Base-by-base conservation (phyloP, 345 rosid species). In the Heritiera fomes region DNA sequence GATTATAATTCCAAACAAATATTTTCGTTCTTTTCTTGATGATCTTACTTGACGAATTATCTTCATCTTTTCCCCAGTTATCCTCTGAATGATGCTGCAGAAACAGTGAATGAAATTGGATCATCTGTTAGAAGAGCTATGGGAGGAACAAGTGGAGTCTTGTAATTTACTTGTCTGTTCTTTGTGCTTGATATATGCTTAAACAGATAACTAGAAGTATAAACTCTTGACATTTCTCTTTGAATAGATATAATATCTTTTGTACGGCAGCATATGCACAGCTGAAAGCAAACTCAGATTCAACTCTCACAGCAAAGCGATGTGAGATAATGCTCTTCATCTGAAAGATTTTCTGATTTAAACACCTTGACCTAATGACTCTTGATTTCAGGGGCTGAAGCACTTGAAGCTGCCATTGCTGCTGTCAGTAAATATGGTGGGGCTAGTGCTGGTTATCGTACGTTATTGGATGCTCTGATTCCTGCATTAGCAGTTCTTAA, bases 101-200 rank as follows among this genome's bases (percentile, higher is more conserved):
- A 95, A 87, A 95, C 98, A 66, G 87, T 93, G 52, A 89, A 89
- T 67, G 97, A 95, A 83, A 95, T 95, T 77, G 97, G 97, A 76
- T 88, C 92, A 78, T 87, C 99, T 63, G 79, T 93, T 82, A 87
- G 87, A 83, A 90, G 91, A 88, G 94, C 88, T 66, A 93, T 93
- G 99, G 99, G 99, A 78, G 99, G 99, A 34, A 95, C 99, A 75
- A 93, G 99, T 68, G 99, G 99, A 78, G 91, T 96, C 66, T 55
- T 96, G 99, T 93, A 93, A 47, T 17, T 71, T 77, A 56, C 56
- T 73, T 69, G 56, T 72, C 79, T 55, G 68, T 7, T 63, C 64
- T 79, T 7, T 73, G 23, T 73, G 40, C 43, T 55, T 52, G 23
- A 5, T 80, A 55, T 52, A 73, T 78, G 49, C 45, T 64, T 80